Evolutionary conservation across 176 grass and related monocot species (phyloP).

Genomic region (Microstegium vimineum): DNA sequence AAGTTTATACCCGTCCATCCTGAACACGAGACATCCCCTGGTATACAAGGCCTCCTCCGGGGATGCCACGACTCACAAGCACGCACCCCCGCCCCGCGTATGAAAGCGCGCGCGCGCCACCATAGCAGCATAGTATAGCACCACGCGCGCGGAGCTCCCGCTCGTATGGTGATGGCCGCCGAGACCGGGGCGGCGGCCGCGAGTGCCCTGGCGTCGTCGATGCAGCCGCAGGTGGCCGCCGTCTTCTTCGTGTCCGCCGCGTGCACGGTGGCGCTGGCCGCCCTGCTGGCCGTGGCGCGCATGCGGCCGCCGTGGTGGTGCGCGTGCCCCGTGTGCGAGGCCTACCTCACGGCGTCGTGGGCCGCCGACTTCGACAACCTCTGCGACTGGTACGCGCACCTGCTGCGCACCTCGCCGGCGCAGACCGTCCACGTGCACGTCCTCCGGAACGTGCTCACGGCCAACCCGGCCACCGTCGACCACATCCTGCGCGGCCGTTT

Average conservation of each 20-base stretch:
- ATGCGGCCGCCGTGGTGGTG: constrained; percentile 63
- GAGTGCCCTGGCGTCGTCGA: constrained; percentile 26
- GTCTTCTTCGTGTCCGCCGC: constrained; percentile 41
- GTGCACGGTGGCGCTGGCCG: constrained; percentile 40
- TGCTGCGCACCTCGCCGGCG: constrained; percentile 61
- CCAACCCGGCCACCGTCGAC: constrained; percentile 58
- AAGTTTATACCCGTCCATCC: not conserved
- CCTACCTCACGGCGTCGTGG: constrained; percentile 74
- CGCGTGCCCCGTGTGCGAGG: constrained; percentile 65
- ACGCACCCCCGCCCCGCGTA: not conserved
- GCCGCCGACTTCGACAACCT: constrained; percentile 65
- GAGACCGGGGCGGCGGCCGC: not conserved
- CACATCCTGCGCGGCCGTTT: constrained; percentile 67
- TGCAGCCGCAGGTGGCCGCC: constrained; percentile 43
- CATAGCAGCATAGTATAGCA: not conserved
- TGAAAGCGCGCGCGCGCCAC: constrained; percentile 23
- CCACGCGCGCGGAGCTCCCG: not conserved
- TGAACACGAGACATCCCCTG: not conserved
- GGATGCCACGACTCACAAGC: not conserved
- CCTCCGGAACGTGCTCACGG: constrained; percentile 71
- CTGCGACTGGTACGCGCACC: constrained; percentile 85
- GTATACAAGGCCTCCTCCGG: constrained; percentile 37
- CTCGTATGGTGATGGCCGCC: constrained; percentile 3
- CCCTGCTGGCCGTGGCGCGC: constrained; percentile 33
- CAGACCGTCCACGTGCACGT: constrained; percentile 83